Conservation (phyloP, 352 stramenopile species). For the Peronospora tabacina region DNA sequence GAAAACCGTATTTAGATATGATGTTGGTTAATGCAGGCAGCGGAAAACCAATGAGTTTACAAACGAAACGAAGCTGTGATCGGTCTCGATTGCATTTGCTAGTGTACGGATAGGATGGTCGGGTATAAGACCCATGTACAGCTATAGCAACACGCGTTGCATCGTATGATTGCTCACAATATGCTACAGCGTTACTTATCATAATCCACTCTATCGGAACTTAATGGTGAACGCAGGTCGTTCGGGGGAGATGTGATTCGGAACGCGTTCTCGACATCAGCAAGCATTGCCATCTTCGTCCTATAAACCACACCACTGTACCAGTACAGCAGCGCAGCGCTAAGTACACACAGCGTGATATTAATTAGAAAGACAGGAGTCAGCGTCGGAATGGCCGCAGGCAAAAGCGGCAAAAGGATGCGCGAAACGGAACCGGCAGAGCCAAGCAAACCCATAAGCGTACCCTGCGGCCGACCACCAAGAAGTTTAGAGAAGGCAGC, state of each 20-base stretch:
- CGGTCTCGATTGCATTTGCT: neutral
- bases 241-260: conserved; percentile 24
- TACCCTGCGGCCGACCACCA: conserved; percentile 62
- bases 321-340: conserved; percentile 52
- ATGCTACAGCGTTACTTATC: conserved; percentile 18
- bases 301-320: conserved; percentile 54
- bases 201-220: conserved; percentile 36
- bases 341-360: conserved; percentile 48
- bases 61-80: conserved; percentile 4
- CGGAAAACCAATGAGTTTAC: neutral
- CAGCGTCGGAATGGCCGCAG: conserved; percentile 54
- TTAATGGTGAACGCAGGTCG: conserved; percentile 37
- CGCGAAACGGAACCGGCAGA: conserved; percentile 66
- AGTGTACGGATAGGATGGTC: neutral
- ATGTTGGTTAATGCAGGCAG: neutral
- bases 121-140: neutral
- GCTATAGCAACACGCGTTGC: neutral
- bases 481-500: conserved; percentile 76
- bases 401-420: conserved; percentile 66
- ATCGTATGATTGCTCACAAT: neutral
- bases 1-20: neutral
- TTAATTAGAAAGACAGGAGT: conserved; percentile 75
- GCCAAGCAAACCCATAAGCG: conserved; percentile 69
- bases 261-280: conserved; percentile 35
- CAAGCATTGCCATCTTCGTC: conserved; percentile 41